Percentiles rank a stretch among this genome's conserved stretches.
phyloP scores from a whole-genome alignment of 352 stramenopile genomes.

The Phytophthora niederhauseri region DNA sequence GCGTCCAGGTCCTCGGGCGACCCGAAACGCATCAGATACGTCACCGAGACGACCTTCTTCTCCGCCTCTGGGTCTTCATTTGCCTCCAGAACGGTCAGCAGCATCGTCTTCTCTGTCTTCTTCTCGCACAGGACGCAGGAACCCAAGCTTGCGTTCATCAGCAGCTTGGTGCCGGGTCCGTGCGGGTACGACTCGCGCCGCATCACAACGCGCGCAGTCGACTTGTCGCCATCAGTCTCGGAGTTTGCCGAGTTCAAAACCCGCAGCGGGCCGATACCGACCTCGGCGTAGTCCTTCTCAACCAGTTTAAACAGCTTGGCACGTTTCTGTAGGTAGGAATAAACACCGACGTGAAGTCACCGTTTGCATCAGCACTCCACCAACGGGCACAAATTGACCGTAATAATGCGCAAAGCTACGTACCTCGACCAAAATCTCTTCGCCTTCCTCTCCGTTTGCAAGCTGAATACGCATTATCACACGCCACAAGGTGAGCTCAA shows the following conservation, averaged over 20 bases:
- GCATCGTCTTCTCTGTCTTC: constrained; percentile 82
- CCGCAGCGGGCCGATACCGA: constrained; percentile 75
- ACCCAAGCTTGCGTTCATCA: constrained; percentile 71
- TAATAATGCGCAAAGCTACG: not conserved
- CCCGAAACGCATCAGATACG: constrained; percentile 74
- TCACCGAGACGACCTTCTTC: constrained; percentile 65
- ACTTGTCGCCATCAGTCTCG: constrained; percentile 45
- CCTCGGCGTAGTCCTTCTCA: constrained; percentile 75
- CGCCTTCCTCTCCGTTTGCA: constrained; percentile 77
- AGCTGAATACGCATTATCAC: constrained; percentile 32
- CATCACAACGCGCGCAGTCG: constrained; percentile 74
- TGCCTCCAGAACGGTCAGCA: constrained; percentile 67
- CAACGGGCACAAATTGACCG: not conserved
- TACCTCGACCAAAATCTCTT: constrained; percentile 76
- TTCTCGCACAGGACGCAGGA: constrained; percentile 68
- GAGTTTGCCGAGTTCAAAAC: constrained; percentile 59
- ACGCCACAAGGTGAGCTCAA: constrained; percentile 11
- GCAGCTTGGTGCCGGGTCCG: constrained; percentile 76
- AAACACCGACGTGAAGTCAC: not conserved
- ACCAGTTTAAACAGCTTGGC: constrained; percentile 84
- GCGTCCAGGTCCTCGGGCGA: constrained; percentile 62
- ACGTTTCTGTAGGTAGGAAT: constrained; percentile 53
- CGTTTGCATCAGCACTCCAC: no score
- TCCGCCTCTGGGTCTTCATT: constrained; percentile 37
- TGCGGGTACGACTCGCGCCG: constrained; percentile 76